Conservation (phyloP, 176 grass and related monocot genomes). For the Aegilops bicornis region DNA sequence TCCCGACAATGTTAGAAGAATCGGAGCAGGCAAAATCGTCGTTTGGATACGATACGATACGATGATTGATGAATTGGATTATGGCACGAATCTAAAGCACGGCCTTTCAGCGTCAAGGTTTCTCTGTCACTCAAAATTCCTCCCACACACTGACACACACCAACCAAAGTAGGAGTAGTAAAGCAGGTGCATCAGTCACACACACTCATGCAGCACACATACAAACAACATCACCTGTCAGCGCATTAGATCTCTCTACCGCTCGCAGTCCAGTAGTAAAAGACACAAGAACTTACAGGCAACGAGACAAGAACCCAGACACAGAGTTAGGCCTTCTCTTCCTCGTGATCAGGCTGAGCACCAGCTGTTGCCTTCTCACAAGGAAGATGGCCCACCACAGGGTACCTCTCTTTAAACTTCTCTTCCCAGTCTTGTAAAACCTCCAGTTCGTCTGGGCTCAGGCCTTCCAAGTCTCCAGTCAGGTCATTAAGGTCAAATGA, state of each 20-base stretch:
- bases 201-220: neutral
- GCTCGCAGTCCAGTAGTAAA: neutral
- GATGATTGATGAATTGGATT: neutral
- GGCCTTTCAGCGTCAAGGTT: neutral
- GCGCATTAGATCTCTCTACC: slow-evolving; percentile 38
- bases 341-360: slow-evolving; percentile 11
- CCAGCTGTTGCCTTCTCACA: slow-evolving; percentile 13
- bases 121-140: slow-evolving; percentile 21
- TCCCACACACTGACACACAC: neutral
- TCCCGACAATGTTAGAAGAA: slow-evolving; percentile 24
- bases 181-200: slow-evolving; percentile 20
- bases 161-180: neutral
- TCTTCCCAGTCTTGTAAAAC: slow-evolving; percentile 90
- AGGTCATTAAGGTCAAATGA: slow-evolving; percentile 87
- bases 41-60: neutral
- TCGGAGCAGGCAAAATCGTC: slow-evolving; percentile 1
- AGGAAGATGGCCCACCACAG: slow-evolving; percentile 65
- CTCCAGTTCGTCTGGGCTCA: slow-evolving; percentile 65
- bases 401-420: slow-evolving; percentile 89
- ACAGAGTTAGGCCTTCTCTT: slow-evolving; percentile 7
- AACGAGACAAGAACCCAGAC: slow-evolving; percentile 6
- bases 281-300: neutral
- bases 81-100: slow-evolving; percentile 22
- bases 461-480: slow-evolving; percentile 69
- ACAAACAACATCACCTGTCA: slow-evolving; percentile 1